These are phyloP conservation scores for Eucalyptus melliodora DNA, from an alignment of 345 rosid species.

Conservation along the genomic window DNA sequence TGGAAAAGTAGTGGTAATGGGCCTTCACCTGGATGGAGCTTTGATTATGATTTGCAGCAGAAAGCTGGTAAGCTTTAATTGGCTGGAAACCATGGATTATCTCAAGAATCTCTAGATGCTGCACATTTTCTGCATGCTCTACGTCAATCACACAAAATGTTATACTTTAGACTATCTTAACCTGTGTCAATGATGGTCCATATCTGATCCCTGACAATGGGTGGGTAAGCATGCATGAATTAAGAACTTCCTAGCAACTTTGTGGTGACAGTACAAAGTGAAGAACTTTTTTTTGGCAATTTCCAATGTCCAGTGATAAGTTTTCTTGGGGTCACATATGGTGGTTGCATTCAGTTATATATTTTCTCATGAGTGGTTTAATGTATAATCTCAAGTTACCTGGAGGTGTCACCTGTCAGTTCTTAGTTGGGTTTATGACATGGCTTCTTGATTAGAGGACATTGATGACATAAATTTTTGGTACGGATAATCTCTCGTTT, in stretches of 20 bases:
- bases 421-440: neutral
- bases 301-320: neutral
- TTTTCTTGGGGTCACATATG: neutral
- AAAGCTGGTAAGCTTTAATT: conserved; percentile 11
- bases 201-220: neutral
- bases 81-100: neutral
- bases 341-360: neutral
- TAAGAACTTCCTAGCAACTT: neutral
- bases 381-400: neutral
- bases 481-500: neutral
- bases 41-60: conserved; percentile 2
- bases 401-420: neutral
- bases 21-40: conserved; percentile 9
- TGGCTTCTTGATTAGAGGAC: neutral
- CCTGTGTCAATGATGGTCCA: neutral
- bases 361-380: neutral
- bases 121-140: neutral
- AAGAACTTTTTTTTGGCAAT: neutral
- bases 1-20: conserved; percentile 46
- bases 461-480: neutral
- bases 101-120: neutral
- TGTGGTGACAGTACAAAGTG: neutral
- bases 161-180: neutral
- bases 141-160: neutral
- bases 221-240: neutral